Evolutionary conservation across 768 basidiomycete species (phyloP), one percentile per base, ranked within the genome.

Genomic region (Suillus subluteus): DNA sequence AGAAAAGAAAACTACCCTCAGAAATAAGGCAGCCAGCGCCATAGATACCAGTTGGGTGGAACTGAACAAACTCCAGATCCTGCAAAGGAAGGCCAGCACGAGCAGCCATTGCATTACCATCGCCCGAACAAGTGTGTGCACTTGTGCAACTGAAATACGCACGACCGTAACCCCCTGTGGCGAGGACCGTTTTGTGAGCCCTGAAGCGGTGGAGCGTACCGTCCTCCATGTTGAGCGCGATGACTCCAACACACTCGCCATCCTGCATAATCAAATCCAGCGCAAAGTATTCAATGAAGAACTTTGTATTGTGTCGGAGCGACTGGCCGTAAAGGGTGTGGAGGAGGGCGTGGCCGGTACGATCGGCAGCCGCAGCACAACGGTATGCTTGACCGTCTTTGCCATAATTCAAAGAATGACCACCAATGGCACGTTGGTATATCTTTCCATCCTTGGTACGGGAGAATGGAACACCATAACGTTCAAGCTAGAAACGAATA

Each of bases 311-410:
- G 85, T 99, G 98, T 66, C 95, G 91, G 68, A 99, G 88, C 66
- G 97, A 98, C 83, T 99, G 98, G 72, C 98, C 98, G 74, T 99
- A 99, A 64, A 99, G 93, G 7, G 97, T 98, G 84, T 99, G 98
- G 48, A 99, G 88, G 75, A 99, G 88, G 26, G 98, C 98, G 75
- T 99, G 98, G 37, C 98, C 98, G 12, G 98, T 99, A 78, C 98
- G 94, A 79, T 99, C 98, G 65, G 98, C 98, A 6, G 97, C 97
- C 65, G 98, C 96, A 63, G 98, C 98, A 76, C 97, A 99, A 69
- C 98, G 94, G 80, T 99, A 99, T 32, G 98, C 98, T 78, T 99
- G 98, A 62, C 98, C 98, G 69, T 97, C 98, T 82, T 99, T 99
- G 54, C 98, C 98, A 77, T 82, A 99, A 76, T 99, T 90, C 68